Conservation (phyloP, 2,329 filamentous ascomycete species). For the Exophiala viscosa region DNA sequence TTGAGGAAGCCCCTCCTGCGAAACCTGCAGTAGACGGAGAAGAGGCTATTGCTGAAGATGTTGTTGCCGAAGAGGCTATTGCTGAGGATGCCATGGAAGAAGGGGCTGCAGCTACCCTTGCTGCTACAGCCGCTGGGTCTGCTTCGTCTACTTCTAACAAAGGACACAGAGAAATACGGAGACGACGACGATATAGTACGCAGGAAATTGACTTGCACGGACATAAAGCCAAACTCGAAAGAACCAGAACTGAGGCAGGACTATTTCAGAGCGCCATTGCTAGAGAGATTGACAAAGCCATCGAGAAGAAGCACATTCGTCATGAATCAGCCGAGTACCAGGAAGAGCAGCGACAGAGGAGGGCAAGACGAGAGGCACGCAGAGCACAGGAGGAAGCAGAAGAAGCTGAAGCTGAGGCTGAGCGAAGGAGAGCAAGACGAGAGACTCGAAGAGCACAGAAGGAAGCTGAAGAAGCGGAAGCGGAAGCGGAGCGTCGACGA, state of each 20-base stretch:
- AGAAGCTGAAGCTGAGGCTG: background rate
- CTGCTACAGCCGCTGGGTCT: conserved; percentile 16
- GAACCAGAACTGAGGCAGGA: conserved; percentile 32
- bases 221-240: conserved; percentile 33
- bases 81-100: conserved; percentile 8
- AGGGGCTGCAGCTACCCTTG: conserved; percentile 9
- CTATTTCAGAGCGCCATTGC: conserved; percentile 33
- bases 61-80: background rate
- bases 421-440: background rate
- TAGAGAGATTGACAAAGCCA: conserved; percentile 29
- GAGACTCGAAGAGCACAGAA: conserved; percentile 1
- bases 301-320: conserved; percentile 29
- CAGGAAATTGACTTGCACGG: conserved; percentile 20
- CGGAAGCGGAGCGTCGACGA: conserved; percentile 5
- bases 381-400: conserved; percentile 22
- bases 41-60: conserved; percentile 13
- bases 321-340: conserved; percentile 25
- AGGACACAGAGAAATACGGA: conserved; percentile 16
- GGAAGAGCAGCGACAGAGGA: conserved; percentile 14
- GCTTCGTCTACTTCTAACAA: conserved; percentile 6
- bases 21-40: conserved; percentile 7
- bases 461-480: conserved; percentile 1
- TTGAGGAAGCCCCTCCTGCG: conserved; percentile 11
- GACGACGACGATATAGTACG: conserved; percentile 14
- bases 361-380: conserved; percentile 17